phyloP scores from a whole-genome alignment of 768 basidiomycete species.

The Tylopilus felleus region DNA sequence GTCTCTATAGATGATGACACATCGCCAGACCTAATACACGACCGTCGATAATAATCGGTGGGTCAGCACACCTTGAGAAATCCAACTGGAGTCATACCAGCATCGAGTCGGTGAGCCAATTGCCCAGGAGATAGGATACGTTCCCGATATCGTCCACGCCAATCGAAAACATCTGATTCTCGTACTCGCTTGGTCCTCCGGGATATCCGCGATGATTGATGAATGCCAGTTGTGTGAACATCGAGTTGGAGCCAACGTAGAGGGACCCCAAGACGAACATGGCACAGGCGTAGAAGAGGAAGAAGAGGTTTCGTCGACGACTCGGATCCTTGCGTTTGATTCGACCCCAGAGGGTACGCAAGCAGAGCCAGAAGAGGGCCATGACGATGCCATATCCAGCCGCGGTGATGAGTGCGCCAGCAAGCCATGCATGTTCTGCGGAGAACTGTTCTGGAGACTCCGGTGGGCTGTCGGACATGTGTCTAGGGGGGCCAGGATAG shows the following conservation, averaged over 20 bases:
- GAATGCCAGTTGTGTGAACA: conserved; percentile 31
- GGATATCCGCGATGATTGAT: conserved; percentile 26
- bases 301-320: conserved; percentile 15
- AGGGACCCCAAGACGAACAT: conserved; percentile 26
- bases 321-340: conserved; percentile 14
- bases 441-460: conserved; percentile 17
- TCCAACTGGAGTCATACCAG: conserved; percentile 15
- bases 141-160: conserved; percentile 22
- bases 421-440: conserved; percentile 29
- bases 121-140: conserved; percentile 26
- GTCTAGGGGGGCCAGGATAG: neutral
- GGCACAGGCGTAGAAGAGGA: conserved; percentile 23
- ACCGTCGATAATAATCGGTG: neutral
- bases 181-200: conserved; percentile 25
- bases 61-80: neutral
- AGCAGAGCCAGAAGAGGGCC: conserved; percentile 25
- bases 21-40: conserved; percentile 26
- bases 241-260: conserved; percentile 24
- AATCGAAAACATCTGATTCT: conserved; percentile 29
- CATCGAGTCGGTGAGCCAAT: conserved; percentile 28
- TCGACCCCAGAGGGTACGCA: conserved; percentile 16
- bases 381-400: conserved; percentile 27
- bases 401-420: conserved; percentile 25
- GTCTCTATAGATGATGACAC: conserved; percentile 27
- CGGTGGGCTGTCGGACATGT: conserved; percentile 19